Conservation (phyloP, 176 grass and related monocot genomes). For the Guadua angustifolia region DNA sequence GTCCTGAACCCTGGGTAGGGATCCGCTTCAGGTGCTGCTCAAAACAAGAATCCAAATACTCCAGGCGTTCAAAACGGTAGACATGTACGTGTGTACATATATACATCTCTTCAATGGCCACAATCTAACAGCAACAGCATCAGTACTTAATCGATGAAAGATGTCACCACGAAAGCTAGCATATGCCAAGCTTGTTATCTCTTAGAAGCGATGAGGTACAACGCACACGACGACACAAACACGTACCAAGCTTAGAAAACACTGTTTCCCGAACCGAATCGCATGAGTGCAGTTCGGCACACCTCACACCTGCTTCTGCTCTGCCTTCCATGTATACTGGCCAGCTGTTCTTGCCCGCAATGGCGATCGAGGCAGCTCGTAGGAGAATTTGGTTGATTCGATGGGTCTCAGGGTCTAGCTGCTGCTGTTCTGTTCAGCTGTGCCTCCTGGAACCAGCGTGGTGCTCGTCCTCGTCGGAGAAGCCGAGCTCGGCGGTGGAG, state of each 20-base stretch:
- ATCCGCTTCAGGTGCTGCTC: neutral
- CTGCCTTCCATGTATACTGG: neutral
- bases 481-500: conserved; percentile 45
- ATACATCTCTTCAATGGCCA: neutral
- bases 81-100: neutral
- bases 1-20: neutral
- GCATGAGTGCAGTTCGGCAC: conserved; percentile 7
- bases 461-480: conserved; percentile 16
- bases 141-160: neutral
- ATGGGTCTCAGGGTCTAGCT: neutral
- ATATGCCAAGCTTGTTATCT: conserved; percentile 27
- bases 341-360: neutral
- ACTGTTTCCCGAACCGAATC: conserved; percentile 21
- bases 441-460: neutral
- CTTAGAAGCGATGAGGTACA: conserved; percentile 13
- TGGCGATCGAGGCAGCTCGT: conserved; percentile 1
- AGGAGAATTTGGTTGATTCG: neutral
- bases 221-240: neutral
- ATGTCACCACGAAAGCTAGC: neutral
- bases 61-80: neutral
- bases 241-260: neutral
- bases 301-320: conserved; percentile 12
- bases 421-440: conserved; percentile 7
- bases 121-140: neutral
- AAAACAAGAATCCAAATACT: neutral